Conservation (phyloP, 176 grass and related monocot genomes). For the Poa pratensis region DNA sequence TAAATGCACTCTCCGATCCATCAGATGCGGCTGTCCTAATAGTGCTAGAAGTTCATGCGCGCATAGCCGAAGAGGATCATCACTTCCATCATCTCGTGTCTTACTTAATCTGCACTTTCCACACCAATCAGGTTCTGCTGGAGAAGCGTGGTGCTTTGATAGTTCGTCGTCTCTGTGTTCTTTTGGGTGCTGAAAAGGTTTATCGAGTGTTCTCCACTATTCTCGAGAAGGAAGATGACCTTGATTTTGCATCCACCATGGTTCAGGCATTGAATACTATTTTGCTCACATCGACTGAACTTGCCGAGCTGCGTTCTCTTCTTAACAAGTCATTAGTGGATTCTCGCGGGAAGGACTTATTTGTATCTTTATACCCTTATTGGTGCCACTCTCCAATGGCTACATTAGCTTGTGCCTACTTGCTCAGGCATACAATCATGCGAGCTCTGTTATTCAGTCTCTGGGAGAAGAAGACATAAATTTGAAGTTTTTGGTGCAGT, state of each 20-base stretch:
- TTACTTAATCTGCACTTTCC: slow-evolving; percentile 72
- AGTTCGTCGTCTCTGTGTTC: slow-evolving; percentile 82
- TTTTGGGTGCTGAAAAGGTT: slow-evolving; percentile 84
- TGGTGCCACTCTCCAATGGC: slow-evolving; percentile 97
- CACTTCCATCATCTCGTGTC: slow-evolving; percentile 78
- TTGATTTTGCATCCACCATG: slow-evolving; percentile 85
- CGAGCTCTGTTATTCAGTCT: slow-evolving; percentile 86
- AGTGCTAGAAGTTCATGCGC: slow-evolving; percentile 88
- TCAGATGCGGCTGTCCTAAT: slow-evolving; percentile 89
- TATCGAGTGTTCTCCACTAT: slow-evolving; percentile 82
- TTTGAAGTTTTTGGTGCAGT: slow-evolving; percentile 86
- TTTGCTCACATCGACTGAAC: slow-evolving; percentile 89
- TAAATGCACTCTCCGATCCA: slow-evolving; percentile 90
- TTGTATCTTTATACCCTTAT: slow-evolving; percentile 78
- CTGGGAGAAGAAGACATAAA: slow-evolving; percentile 94
- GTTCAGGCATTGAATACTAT: slow-evolving; percentile 99
- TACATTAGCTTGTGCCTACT: slow-evolving; percentile 87
- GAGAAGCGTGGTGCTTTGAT: slow-evolving; percentile 94
- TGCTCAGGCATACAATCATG: slow-evolving; percentile 94
- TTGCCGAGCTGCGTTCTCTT: slow-evolving; percentile 69
- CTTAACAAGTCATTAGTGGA: slow-evolving; percentile 84
- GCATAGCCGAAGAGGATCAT: slow-evolving; percentile 77
- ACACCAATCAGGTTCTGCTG: slow-evolving; percentile 65
- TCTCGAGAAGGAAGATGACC: slow-evolving; percentile 75
- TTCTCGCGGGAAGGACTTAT: slow-evolving; percentile 80